A percentile compares a stretch with the other conserved stretches of the same genome.
Conservation (phyloP, 768 basidiomycete genomes). For the Boletus reticulatus region DNA sequence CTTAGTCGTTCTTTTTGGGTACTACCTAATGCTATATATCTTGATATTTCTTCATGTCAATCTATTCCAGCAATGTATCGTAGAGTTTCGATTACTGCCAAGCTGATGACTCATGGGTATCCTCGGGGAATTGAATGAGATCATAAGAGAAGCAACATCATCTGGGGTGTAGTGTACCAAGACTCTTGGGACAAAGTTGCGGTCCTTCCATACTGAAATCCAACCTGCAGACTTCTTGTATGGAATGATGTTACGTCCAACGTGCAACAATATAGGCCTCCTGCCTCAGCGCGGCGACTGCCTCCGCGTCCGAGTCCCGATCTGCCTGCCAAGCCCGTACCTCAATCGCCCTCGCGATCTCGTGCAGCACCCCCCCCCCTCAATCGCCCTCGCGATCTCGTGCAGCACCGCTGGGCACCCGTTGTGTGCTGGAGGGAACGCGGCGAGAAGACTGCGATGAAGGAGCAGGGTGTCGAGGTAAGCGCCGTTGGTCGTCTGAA, state of each 20-base stretch:
- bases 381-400: constrained; percentile 63
- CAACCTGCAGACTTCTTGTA: constrained; percentile 6
- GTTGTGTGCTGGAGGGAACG: constrained; percentile 60
- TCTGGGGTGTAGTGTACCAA: background rate
- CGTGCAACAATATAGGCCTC: constrained; percentile 60
- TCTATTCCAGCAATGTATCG: constrained; percentile 12
- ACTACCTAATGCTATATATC: constrained; percentile 1
- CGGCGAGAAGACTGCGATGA: constrained; percentile 66
- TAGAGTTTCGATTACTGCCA: background rate
- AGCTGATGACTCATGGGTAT: too few species aligned
- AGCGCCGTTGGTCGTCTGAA: constrained; percentile 63
- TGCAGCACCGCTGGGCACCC: constrained; percentile 63
- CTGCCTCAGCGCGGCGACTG: constrained; percentile 63
- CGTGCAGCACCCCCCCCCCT: constrained; percentile 62
- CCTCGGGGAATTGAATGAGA: too few species aligned
- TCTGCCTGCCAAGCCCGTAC: constrained; percentile 66
- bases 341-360: constrained; percentile 64
- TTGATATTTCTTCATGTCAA: background rate
- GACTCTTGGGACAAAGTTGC: too few species aligned
- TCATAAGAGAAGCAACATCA: background rate
- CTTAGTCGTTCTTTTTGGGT: background rate
- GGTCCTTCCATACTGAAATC: background rate
- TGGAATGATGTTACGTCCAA: constrained; percentile 12
- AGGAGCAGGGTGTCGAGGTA: constrained; percentile 79
- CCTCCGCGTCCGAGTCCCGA: constrained; percentile 67